Percentiles rank a stretch among this genome's conserved stretches.
These are phyloP conservation scores for Saprolegnia parasitica DNA, from an alignment of 352 stramenopile genomes.

Conservation along the genomic window DNA sequence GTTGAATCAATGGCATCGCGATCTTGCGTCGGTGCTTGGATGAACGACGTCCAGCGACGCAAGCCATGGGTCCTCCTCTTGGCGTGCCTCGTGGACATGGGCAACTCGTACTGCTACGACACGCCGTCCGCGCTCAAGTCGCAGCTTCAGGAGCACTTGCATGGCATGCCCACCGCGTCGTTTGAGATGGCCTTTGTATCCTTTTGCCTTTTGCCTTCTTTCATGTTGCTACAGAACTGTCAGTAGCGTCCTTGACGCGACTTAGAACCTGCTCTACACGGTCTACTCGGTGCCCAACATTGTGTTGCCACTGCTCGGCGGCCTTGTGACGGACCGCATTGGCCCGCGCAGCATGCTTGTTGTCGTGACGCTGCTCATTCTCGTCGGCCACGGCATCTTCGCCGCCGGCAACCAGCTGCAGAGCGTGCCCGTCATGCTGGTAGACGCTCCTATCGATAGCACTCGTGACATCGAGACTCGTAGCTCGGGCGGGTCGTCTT, in stretches of 20 bases:
- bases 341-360: conserved; percentile 81
- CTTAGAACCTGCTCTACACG: conserved; percentile 93
- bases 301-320: conserved; percentile 89
- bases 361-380: conserved; percentile 31
- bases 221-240: no score
- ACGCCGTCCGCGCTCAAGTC: conserved; percentile 84
- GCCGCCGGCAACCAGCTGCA: conserved; percentile 73
- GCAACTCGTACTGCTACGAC: conserved; percentile 91
- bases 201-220: conserved; percentile 8
- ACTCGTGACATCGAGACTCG: no score
- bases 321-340: conserved; percentile 86
- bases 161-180: conserved; percentile 50
- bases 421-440: conserved; percentile 76
- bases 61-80: no score
- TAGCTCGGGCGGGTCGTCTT: conserved; percentile 89
- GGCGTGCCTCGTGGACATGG: no score
- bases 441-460: conserved; percentile 34
- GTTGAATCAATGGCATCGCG: no score
- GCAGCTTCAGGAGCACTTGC: conserved; percentile 83
- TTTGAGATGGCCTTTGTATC: conserved; percentile 78
- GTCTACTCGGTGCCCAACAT: conserved; percentile 92
- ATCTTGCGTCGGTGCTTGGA: no score
- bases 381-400: conserved; percentile 76
- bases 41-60: no score
- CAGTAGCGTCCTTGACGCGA: no score